Evolutionary conservation across 805 yeast species (phyloP), one percentile per base, ranked within the genome.

Genomic region (Kluyveromyces nonfermentans): DNA sequence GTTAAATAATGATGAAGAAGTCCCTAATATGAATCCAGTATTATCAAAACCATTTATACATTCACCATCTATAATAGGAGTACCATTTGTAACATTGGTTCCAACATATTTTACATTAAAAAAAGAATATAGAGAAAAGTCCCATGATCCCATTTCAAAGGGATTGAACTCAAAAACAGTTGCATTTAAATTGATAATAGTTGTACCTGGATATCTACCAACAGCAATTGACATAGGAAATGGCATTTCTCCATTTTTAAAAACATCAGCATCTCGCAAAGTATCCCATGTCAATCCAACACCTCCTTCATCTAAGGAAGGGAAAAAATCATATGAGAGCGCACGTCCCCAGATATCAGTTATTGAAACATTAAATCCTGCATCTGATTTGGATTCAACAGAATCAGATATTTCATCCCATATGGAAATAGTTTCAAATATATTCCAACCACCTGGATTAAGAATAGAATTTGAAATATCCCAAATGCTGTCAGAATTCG

Each of bases 121-220:
- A 62, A 88, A 87, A 1, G 84, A 67, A 45, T 73, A 69, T 45
- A 85, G 62, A 1, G 82, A 68, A 17, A 87, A 85, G 57, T 88
- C 96, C 95, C 95, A 87, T 2, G 94, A 80, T 6, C 96, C 96
- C 57, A 88, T 65, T 58, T 82, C 85, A 54, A 68, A 80, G 12
- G 94, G 90, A 42, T 72, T 73, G 53, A 77, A 63, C 50, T 79
- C 77, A 48, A 79, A 77, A 39, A 72, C 75, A 1, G 96, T 85
- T 2, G 95, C 81, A 67, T 85, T 87, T 37, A 65, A 59, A 50
- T 74, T 71, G 45, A 85, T 67, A 42, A 83, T 69, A 6, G 48
- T 46, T 2, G 82, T 70, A 17, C 77, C 78, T 9, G 85, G 85
- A 17, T 74, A 69, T 61, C 87, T 69, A 39, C 86, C 86, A 57